Percentiles rank a stretch among this genome's conserved stretches.
Evolutionary conservation across 2,329 filamentous ascomycete genomes (phyloP).

Genomic region (Fusarium brachygibbosum): DNA sequence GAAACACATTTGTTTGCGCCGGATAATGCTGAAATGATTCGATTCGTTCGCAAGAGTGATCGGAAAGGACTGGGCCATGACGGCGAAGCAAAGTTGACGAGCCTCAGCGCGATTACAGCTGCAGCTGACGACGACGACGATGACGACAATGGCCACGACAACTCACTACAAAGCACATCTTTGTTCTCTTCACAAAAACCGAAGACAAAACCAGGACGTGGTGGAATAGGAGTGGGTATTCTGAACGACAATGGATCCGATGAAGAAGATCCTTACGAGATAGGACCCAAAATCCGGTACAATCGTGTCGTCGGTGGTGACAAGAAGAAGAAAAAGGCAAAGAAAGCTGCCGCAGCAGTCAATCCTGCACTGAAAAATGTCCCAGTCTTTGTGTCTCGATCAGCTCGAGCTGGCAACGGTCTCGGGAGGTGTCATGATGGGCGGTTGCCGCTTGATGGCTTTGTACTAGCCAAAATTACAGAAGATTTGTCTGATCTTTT

Average conservation of each 20-base stretch:
- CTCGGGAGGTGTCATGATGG: constrained; percentile 83
- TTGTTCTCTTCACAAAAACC: constrained; percentile 57
- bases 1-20: constrained; percentile 85
- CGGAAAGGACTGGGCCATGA: constrained; percentile 78
- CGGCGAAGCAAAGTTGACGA: constrained; percentile 67
- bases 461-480: constrained; percentile 74
- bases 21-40: constrained; percentile 79
- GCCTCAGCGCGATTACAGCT: constrained; percentile 48
- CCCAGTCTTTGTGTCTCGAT: constrained; percentile 81
- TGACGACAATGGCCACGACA: constrained; percentile 55
- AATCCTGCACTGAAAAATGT: constrained; percentile 76
- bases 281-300: constrained; percentile 91
- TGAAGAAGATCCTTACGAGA: constrained; percentile 93
- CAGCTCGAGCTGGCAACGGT: constrained; percentile 48
- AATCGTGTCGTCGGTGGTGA: constrained; percentile 84
- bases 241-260: constrained; percentile 95
- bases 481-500: constrained; percentile 52
- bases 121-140: constrained; percentile 56
- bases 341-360: constrained; percentile 60
- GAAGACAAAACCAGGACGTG: constrained; percentile 65
- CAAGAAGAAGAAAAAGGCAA: constrained; percentile 82
- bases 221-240: constrained; percentile 88
- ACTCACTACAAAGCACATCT: constrained; percentile 21
- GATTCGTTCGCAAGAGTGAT: constrained; percentile 74
- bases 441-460: constrained; percentile 82